These are phyloP conservation scores for Mycena belliarum DNA, from an alignment of 768 basidiomycete genomes.

Conservation along the genomic window DNA sequence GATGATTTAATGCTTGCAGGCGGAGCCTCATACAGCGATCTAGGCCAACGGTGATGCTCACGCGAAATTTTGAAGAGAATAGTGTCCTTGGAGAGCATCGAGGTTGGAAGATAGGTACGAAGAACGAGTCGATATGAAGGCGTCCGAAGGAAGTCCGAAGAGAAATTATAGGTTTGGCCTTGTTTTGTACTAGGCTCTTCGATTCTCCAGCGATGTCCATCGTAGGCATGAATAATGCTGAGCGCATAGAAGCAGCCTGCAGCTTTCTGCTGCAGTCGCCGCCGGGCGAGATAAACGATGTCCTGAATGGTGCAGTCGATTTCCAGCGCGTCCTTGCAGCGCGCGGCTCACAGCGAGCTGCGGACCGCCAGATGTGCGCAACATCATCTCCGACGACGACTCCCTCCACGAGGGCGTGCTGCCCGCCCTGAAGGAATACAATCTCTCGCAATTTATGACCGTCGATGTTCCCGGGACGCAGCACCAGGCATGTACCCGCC, in stretches of 20 bases:
- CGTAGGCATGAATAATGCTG: too few relatives aligned
- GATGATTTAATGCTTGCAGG: too few relatives aligned
- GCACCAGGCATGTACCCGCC: conserved; percentile 62
- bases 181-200: background rate
- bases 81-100: too few relatives aligned
- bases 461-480: conserved; percentile 78
- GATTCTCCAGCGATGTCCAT: conserved; percentile 42
- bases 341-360: conserved; percentile 14
- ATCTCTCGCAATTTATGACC: conserved; percentile 83
- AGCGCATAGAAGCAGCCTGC: conserved; percentile 72
- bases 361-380: conserved; percentile 72
- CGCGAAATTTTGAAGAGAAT: too few relatives aligned
- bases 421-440: conserved; percentile 82
- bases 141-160: too few relatives aligned
- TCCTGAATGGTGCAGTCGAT: conserved; percentile 72
- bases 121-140: too few relatives aligned
- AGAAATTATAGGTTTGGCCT: too few relatives aligned
- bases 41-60: too few relatives aligned
- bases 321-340: conserved; percentile 4
- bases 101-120: too few relatives aligned
- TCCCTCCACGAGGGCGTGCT: conserved; percentile 76
- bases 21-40: too few relatives aligned
- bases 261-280: conserved; percentile 86
- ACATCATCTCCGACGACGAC: conserved; percentile 85
- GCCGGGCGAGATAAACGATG: conserved; percentile 96